phyloP scores from a whole-genome alignment of 768 basidiomycete genomes.

The Phylloporus arenicola region DNA sequence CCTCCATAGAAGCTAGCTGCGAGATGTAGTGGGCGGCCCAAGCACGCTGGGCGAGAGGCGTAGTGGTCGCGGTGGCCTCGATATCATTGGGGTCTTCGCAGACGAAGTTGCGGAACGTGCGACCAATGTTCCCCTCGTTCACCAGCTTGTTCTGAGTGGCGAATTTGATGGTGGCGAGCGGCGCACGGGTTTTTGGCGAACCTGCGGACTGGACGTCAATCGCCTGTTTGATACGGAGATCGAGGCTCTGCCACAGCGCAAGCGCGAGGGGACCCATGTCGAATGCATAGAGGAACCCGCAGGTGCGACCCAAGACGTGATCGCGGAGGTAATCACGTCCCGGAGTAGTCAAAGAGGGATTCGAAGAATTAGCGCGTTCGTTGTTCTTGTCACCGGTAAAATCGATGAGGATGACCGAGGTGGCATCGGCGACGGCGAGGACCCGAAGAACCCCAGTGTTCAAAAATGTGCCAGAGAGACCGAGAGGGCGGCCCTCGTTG shows the following conservation, averaged over 20 bases:
- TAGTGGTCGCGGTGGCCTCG: slow-evolving; percentile 1
- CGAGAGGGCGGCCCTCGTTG: slow-evolving; percentile 31
- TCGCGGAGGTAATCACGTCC: slow-evolving; percentile 27
- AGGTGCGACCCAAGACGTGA: slow-evolving; percentile 24
- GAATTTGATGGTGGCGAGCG: slow-evolving; percentile 14
- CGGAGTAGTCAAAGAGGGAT: slow-evolving; percentile 8
- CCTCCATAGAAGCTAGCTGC: slow-evolving; percentile 19
- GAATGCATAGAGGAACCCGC: slow-evolving; percentile 28
- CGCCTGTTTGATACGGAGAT: slow-evolving; percentile 32
- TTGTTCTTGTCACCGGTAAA: slow-evolving; percentile 29
- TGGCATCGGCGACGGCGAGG: slow-evolving; percentile 26
- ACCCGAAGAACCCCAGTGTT: slow-evolving; percentile 19
- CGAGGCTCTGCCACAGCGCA: slow-evolving; percentile 25
- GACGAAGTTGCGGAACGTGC: slow-evolving; percentile 6
- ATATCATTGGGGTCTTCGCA: slow-evolving; percentile 4
- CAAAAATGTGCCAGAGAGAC: slow-evolving; percentile 25
- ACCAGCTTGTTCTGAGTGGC: slow-evolving; percentile 7
- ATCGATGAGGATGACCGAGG: slow-evolving; percentile 25
- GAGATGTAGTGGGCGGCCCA: slow-evolving; percentile 31
- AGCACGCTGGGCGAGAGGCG: slow-evolving; percentile 25
- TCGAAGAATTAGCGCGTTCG: slow-evolving; percentile 26
- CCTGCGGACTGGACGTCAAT: slow-evolving; percentile 27
- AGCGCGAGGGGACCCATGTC: slow-evolving; percentile 29
- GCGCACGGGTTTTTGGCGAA: slow-evolving; percentile 12
- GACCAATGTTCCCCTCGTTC: slow-evolving; percentile 13